Percentiles rank a stretch among this genome's conserved stretches.
These are phyloP conservation scores for Serendipita vermifera DNA, from an alignment of 768 basidiomycete genomes.

Conservation along the genomic window DNA sequence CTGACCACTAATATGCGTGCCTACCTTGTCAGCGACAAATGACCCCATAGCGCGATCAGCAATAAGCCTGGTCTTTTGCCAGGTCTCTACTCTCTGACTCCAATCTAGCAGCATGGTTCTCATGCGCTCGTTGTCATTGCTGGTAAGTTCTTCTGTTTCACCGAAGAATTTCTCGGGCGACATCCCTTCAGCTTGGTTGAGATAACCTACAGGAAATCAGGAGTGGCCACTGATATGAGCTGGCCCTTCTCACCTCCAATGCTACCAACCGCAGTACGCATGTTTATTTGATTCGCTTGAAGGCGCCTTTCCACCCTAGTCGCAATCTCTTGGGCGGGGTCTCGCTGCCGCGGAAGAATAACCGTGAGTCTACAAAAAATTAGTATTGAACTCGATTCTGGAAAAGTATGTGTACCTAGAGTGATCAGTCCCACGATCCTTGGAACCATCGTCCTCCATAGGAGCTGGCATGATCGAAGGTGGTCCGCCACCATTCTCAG, in stretches of 20 bases:
- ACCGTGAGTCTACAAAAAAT: constrained; percentile 30
- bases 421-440: not conserved
- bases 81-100: constrained; percentile 55
- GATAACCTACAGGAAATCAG: not conserved
- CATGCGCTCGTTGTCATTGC: not conserved
- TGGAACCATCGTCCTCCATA: not conserved
- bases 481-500: not conserved
- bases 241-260: constrained; percentile 55
- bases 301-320: constrained; percentile 49
- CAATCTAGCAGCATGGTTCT: constrained; percentile 43
- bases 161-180: not conserved
- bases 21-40: constrained; percentile 30
- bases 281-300: constrained; percentile 67
- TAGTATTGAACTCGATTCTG: not conserved
- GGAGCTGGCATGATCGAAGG: not conserved
- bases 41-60: constrained; percentile 66
- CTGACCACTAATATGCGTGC: too few relatives aligned
- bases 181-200: not conserved
- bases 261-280: constrained; percentile 70
- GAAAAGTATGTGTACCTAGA: not conserved
- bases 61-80: constrained; percentile 56
- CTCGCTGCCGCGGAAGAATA: constrained; percentile 51
- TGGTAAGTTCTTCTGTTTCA: too few relatives aligned
- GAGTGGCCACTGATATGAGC: not conserved
- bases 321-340: constrained; percentile 38